Conservation (phyloP, 805 yeast species). For the Pichia heedii region DNA sequence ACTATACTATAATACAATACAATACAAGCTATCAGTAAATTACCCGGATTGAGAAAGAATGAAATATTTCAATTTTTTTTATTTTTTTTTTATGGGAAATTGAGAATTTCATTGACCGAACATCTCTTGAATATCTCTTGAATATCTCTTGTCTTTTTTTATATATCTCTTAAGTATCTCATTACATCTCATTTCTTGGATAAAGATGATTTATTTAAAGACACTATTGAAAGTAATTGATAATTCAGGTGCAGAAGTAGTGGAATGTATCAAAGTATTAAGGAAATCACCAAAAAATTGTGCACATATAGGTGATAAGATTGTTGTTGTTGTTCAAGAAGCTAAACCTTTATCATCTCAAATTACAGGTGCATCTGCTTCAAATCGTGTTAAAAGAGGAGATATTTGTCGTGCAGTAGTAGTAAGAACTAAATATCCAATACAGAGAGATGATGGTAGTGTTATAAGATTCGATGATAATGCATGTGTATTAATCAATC, state of each 20-base stretch:
- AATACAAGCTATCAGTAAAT: no score
- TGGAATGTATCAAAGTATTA: constrained; percentile 91
- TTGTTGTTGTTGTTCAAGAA: constrained; percentile 89
- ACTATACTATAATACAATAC: no score
- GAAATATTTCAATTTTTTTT: no score
- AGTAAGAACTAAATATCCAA: constrained; percentile 73
- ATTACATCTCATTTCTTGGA: no score
- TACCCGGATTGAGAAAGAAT: no score
- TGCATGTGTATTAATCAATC: constrained; percentile 92
- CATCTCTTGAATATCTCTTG: no score
- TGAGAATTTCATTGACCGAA: no score
- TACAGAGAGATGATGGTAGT: constrained; percentile 78
- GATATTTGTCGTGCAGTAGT: constrained; percentile 94
- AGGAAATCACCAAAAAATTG: constrained; percentile 79
- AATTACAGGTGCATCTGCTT: constrained; percentile 63
- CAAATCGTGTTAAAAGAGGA: constrained; percentile 84
- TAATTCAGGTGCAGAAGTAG: constrained; percentile 88
- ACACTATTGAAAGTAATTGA: constrained; percentile 84
- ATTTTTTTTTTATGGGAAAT: no score
- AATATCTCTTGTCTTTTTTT: no score
- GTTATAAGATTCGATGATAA: constrained; percentile 86
- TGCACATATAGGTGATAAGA: constrained; percentile 83
- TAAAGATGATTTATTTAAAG: constrained; percentile 78
- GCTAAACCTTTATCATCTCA: constrained; percentile 68
- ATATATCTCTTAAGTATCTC: no score